Percentiles rank a stretch among this genome's conserved stretches.
Evolutionary conservation across 2,329 filamentous ascomycete species (phyloP).

Genomic region (Diaporthe sp.): DNA sequence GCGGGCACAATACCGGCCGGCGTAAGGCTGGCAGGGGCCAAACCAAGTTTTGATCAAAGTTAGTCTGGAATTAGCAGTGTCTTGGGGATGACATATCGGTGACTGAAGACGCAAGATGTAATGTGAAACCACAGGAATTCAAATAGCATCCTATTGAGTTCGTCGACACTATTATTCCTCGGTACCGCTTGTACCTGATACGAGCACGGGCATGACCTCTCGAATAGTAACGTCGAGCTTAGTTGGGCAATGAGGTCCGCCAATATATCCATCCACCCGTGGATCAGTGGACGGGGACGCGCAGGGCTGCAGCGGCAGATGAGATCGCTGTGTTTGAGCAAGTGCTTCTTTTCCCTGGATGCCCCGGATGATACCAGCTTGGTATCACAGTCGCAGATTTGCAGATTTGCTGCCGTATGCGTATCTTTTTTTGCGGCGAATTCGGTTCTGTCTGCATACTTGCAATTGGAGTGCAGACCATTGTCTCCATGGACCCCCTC

Average conservation of each 20-base stretch:
- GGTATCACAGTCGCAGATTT: not conserved
- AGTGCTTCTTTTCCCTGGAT: not conserved
- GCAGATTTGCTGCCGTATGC: not conserved
- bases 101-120: conserved; percentile 3
- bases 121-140: conserved; percentile 29
- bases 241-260: conserved; percentile 14
- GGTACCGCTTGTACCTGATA: not conserved
- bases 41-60: conserved; percentile 25
- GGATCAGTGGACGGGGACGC: too few species aligned
- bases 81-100: not conserved
- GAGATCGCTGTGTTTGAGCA: not conserved
- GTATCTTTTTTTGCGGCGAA: not conserved
- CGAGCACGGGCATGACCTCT: not conserved
- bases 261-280: not conserved
- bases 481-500: not conserved
- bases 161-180: not conserved
- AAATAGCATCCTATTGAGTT: conserved; percentile 22
- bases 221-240: not conserved
- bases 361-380: not conserved
- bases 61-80: conserved; percentile 7
- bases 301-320: not conserved
- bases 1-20: not conserved
- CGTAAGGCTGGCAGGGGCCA: conserved; percentile 13
- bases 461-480: not conserved
- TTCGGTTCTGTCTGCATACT: not conserved